Percentiles rank a stretch among this genome's conserved stretches.
These are phyloP conservation scores for Rhododendron mucronatum DNA, from an alignment of 148 eudicot species.

Conservation along the genomic window DNA sequence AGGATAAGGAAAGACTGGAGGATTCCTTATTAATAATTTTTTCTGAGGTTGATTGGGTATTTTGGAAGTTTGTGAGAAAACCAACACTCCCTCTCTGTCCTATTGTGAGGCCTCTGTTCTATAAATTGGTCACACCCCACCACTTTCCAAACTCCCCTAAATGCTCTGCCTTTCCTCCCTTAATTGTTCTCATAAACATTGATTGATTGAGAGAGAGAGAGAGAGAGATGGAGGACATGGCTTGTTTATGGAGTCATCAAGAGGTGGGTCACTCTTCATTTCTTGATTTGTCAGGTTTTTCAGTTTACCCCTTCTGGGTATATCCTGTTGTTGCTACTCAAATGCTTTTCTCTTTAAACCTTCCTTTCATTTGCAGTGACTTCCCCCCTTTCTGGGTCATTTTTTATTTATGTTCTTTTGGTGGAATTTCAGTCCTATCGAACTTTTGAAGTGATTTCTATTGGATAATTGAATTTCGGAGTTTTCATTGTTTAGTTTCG, in stretches of 20 bases:
- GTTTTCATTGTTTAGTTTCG: neutral
- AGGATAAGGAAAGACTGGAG: neutral
- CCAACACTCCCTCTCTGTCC: conserved; percentile 19
- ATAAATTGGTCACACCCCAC: conserved; percentile 32
- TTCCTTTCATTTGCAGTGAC: neutral
- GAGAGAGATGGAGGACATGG: conserved; percentile 47
- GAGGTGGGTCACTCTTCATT: conserved; percentile 43
- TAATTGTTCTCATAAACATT: neutral
- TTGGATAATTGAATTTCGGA: neutral
- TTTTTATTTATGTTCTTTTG: neutral
- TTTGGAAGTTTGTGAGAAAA: conserved; percentile 14
- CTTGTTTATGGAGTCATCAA: conserved; percentile 47
- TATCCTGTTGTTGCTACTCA: neutral
- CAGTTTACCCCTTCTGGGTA: conserved; percentile 5
- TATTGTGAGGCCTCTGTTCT: conserved; percentile 25
- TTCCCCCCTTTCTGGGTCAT: neutral
- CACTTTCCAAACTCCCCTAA: conserved; percentile 22
- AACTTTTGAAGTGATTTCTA: neutral
- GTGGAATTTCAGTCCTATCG: neutral
- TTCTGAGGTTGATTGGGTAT: conserved; percentile 7
- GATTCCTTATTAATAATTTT: neutral
- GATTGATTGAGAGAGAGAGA: neutral
- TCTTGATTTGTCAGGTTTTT: neutral
- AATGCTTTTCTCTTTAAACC: neutral
- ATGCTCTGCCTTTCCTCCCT: conserved; percentile 6